Conservation (phyloP, 148 eudicot species). For the Suaeda aralocaspica region DNA sequence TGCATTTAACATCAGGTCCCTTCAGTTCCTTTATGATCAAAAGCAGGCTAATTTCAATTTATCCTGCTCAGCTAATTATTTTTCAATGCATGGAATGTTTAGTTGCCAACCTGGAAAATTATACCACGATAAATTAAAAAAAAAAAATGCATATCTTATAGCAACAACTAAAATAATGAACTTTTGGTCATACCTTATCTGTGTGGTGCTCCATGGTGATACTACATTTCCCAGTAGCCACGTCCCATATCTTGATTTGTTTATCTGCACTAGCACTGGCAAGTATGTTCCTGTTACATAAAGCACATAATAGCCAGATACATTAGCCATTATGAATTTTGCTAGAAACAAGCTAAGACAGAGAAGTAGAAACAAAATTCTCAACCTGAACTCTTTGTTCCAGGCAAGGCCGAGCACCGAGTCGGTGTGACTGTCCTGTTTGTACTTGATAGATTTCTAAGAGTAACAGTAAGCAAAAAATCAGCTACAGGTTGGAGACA, state of each 20-base stretch:
- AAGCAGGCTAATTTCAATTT: too few species aligned
- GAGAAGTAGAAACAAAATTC: neutral
- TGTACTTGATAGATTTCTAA: constrained; percentile 73
- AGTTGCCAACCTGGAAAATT: neutral
- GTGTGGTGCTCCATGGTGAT: constrained; percentile 90
- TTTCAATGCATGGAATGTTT: neutral
- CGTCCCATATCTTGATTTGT: constrained; percentile 89
- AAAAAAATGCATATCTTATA: constrained; percentile 7
- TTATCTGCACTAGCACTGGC: constrained; percentile 98
- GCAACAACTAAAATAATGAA: constrained; percentile 1
- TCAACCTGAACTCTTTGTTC: constrained; percentile 87
- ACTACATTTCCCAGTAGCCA: constrained; percentile 67
- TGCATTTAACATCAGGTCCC: neutral
- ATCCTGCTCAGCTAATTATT: too few species aligned
- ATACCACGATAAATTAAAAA: neutral
- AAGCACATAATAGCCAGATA: constrained; percentile 1
- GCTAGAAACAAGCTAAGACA: neutral
- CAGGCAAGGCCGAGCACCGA: constrained; percentile 91
- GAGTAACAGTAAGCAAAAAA: constrained; percentile 7
- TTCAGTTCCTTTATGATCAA: neutral
- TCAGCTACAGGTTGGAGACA: neutral
- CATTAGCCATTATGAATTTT: neutral
- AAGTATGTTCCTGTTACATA: constrained; percentile 62
- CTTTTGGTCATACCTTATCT: constrained; percentile 57
- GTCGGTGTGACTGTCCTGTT: constrained; percentile 85